Conservation (phyloP, 2,329 filamentous ascomycete species). For the Penicillium sp. region DNA sequence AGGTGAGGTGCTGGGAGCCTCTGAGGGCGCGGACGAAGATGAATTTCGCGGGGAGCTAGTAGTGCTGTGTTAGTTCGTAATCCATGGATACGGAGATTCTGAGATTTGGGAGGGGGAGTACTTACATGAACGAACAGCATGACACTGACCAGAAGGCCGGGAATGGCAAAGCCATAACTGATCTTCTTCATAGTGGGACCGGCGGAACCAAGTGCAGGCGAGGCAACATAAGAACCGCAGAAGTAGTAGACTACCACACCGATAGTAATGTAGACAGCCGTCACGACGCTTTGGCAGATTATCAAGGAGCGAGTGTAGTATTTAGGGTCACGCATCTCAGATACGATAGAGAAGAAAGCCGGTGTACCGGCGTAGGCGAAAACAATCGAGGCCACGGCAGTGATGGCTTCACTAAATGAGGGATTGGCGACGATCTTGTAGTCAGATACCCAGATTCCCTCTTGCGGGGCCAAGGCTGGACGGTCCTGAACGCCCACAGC, state of each 20-base stretch:
- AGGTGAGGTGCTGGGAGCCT: constrained; percentile 18
- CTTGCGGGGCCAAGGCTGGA: constrained; percentile 34
- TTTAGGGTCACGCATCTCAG: constrained; percentile 37
- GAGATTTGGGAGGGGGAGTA: background rate
- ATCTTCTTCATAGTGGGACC: constrained; percentile 45
- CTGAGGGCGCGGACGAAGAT: constrained; percentile 21
- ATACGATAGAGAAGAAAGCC: constrained; percentile 35
- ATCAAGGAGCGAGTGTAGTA: constrained; percentile 34
- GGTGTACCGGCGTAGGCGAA: constrained; percentile 25
- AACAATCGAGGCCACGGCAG: constrained; percentile 24
- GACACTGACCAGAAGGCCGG: constrained; percentile 28
- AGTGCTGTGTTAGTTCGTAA: background rate
- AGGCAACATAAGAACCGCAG: constrained; percentile 47
- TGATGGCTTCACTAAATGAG: constrained; percentile 25
- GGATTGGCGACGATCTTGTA: constrained; percentile 26
- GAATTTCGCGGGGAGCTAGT: constrained; percentile 20
- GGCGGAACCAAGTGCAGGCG: constrained; percentile 48
- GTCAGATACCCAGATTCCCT: constrained; percentile 29
- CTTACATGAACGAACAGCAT: constrained; percentile 24
- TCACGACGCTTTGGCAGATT: constrained; percentile 33
- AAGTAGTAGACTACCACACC: constrained; percentile 46
- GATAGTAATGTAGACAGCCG: constrained; percentile 34
- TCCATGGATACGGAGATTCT: no score
- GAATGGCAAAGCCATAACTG: constrained; percentile 41
- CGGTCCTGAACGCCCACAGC: constrained; percentile 36